phyloP scores from a whole-genome alignment of 768 basidiomycete genomes.

The Lactifluus rugatus region DNA sequence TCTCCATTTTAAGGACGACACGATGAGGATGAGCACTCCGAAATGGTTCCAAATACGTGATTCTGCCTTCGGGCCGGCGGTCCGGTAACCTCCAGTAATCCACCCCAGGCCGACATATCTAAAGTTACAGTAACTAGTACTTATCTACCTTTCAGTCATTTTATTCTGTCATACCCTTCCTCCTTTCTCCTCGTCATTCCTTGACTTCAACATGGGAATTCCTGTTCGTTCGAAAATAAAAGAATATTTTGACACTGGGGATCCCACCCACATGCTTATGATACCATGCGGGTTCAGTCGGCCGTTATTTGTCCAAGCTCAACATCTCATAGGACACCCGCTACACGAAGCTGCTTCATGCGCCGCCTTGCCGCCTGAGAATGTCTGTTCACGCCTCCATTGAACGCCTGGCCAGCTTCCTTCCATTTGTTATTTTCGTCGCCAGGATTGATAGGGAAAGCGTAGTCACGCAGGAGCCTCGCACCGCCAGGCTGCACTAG shows the following conservation, averaged over 20 bases:
- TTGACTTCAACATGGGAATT: too few species aligned
- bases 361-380: constrained; percentile 44
- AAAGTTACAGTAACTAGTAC: too few species aligned
- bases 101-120: too few species aligned
- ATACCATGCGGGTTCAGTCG: background rate
- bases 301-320: background rate
- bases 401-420: constrained; percentile 56
- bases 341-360: constrained; percentile 42
- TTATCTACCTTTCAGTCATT: too few species aligned
- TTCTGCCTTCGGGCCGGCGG: background rate
- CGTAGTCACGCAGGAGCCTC: constrained; percentile 42
- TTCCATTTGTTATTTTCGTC: constrained; percentile 21
- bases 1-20: background rate
- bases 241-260: too few species aligned
- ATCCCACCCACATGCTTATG: too few species aligned
- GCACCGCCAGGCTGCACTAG: constrained; percentile 51
- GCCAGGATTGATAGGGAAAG: constrained; percentile 24
- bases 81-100: background rate
- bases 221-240: too few species aligned
- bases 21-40: too few species aligned
- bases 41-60: too few species aligned
- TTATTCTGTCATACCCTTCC: too few species aligned
- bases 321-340: constrained; percentile 26
- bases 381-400: constrained; percentile 66
- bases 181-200: too few species aligned